phyloP scores from a whole-genome alignment of 345 rosid genomes.

The Corchorus capsularis region DNA sequence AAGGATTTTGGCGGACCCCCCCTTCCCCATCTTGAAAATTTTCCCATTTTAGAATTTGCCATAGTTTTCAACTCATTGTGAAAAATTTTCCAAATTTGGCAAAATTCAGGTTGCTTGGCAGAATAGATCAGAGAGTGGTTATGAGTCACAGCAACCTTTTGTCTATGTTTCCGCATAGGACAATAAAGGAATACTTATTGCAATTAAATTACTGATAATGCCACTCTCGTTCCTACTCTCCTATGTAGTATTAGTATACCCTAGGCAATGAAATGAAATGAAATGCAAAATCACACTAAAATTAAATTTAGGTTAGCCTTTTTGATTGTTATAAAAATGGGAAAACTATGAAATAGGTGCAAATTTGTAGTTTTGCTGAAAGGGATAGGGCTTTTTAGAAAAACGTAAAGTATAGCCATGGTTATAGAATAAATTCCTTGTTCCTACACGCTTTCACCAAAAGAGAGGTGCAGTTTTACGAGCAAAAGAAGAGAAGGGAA shows the following conservation, averaged over 20 bases:
- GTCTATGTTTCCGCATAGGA: constrained; percentile 24
- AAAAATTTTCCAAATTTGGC: not conserved
- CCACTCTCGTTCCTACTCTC: not conserved
- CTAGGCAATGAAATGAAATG: not conserved
- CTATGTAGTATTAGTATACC: too few relatives aligned
- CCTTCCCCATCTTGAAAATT: not conserved
- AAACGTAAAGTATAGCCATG: not conserved
- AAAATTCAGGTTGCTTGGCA: constrained; percentile 28
- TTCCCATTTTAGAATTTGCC: constrained; percentile 5
- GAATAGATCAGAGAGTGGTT: constrained; percentile 27
- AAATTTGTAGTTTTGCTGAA: constrained; percentile 7
- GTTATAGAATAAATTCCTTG: constrained; percentile 20
- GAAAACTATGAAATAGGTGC: not conserved
- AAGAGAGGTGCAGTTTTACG: constrained; percentile 2
- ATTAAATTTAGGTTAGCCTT: not conserved
- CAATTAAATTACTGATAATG: constrained; percentile 12
- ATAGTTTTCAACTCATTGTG: constrained; percentile 24
- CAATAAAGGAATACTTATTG: constrained; percentile 8
- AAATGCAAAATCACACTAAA: not conserved
- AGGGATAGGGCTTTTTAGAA: not conserved
- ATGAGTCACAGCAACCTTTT: constrained; percentile 26
- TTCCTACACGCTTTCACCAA: constrained; percentile 20
- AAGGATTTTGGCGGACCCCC: constrained; percentile 14
- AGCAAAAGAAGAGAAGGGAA: constrained; percentile 6
- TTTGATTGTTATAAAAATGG: not conserved